Evolutionary conservation across 2,329 filamentous ascomycete genomes (phyloP).

Genomic region (Phialophora chinensis): DNA sequence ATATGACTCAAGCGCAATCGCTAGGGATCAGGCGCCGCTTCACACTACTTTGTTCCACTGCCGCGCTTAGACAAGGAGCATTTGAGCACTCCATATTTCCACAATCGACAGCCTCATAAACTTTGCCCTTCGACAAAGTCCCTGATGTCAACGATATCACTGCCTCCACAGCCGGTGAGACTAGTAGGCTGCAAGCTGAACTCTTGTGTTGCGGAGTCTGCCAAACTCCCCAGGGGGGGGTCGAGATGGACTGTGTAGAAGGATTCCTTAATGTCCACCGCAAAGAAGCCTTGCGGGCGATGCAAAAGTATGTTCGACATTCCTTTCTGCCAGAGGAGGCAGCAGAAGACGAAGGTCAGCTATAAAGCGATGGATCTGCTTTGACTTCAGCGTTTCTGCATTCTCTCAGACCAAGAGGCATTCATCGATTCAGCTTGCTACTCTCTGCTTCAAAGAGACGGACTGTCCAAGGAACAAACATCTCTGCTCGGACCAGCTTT

Average conservation of each 20-base stretch:
- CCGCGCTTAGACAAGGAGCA: not conserved
- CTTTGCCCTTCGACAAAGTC: not conserved
- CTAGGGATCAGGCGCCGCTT: not conserved
- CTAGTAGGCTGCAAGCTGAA: not conserved
- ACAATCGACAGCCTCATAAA: not conserved
- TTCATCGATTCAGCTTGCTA: not conserved
- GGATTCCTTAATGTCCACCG: not conserved
- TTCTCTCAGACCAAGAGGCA: not conserved
- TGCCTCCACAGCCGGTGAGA: not conserved
- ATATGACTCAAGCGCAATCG: not conserved
- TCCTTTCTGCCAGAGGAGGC: not conserved
- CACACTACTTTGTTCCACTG: not conserved
- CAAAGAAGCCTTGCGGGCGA: not conserved
- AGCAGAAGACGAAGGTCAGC: not conserved
- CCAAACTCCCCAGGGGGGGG: not conserved
- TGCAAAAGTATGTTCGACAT: not conserved
- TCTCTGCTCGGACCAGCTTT: not conserved
- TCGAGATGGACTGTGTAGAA: not conserved
- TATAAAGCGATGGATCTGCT: not conserved
- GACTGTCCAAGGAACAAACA: not conserved
- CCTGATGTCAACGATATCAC: not conserved
- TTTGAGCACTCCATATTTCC: not conserved
- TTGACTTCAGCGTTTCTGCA: not conserved
- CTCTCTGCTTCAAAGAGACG: not conserved
- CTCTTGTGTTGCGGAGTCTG: not conserved